Base-by-base conservation (phyloP, 2,329 filamentous ascomycete genomes). In the Aureobasidium sp. region DNA sequence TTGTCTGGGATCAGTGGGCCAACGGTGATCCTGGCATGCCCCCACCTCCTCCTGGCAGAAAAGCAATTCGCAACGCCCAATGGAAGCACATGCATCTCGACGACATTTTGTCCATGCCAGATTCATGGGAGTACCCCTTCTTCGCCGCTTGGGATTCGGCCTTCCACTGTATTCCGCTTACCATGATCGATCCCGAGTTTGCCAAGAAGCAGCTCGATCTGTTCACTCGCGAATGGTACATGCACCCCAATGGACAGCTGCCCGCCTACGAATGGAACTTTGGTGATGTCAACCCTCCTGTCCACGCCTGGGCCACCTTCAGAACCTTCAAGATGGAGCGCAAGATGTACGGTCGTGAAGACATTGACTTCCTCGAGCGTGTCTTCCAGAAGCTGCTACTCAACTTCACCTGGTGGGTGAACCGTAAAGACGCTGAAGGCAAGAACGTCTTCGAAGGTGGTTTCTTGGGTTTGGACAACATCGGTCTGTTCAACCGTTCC, bases 381-480 rank as follows among this genome's bases (percentile, higher is more conserved):
- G 91, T 97, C 5, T 97, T 97, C 79, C 94, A 97, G 72, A 97
- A 97, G 75, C 77, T 97, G 64, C 79, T 97, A 27, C 81, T 97
- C 65, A 97, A 97, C 77, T 97, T 97, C 74, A 97, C 94, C 4
- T 97, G 94, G 94, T 97, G 93, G 93, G 93, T 97, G 22, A 97
- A 97, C 73, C 88, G 93, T 63, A 97, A 97, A 76, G 93, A 97
- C 69, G 82, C 83, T 12, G 90, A 96, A 11, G 93, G 91, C 69
- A 97, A 97, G 78, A 97, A 97, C 70, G 89, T 97, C 31, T 97
- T 97, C 68, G 94, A 97, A 72, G 94, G 93, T 67, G 93, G 93
- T 47, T 97, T 97, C 80, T 79, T 97, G 8, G 93, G 93, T 49
- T 80, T 97, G 58, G 93, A 97, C 82, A 97, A 97, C 73, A 97